phyloP scores from a whole-genome alignment of 345 rosid genomes.

The Salix suchowensis region DNA sequence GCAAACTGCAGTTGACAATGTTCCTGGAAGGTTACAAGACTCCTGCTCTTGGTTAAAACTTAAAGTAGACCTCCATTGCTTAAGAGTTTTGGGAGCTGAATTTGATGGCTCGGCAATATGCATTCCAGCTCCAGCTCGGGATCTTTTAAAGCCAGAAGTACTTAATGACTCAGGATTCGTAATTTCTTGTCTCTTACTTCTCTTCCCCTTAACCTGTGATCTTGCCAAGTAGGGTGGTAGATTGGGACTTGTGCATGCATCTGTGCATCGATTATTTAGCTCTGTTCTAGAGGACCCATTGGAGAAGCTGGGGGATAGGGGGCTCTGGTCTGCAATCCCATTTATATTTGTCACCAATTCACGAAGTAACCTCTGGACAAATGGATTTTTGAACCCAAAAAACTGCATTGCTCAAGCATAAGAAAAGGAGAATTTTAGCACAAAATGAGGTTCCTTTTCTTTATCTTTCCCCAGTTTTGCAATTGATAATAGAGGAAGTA shows the following conservation, averaged over 20 bases:
- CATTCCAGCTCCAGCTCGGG: slow-evolving; percentile 20
- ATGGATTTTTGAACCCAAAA: slow-evolving; percentile 77
- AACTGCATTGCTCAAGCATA: slow-evolving; percentile 47
- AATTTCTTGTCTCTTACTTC: slow-evolving; percentile 42
- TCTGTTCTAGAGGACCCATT: slow-evolving; percentile 28
- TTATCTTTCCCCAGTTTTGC: not conserved
- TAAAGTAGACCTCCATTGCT: slow-evolving; percentile 14
- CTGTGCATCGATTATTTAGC: slow-evolving; percentile 23
- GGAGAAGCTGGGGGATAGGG: slow-evolving; percentile 39
- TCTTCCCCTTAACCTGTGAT: slow-evolving; percentile 48
- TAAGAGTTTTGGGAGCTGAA: slow-evolving; percentile 17
- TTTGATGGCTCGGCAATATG: slow-evolving; percentile 16
- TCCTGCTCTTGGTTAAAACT: slow-evolving; percentile 27
- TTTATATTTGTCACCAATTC: slow-evolving; percentile 64
- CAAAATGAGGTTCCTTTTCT: not conserved
- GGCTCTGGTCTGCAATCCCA: slow-evolving; percentile 40
- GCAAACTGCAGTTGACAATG: slow-evolving; percentile 16
- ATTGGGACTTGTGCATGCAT: slow-evolving; percentile 28
- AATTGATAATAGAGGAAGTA: not conserved
- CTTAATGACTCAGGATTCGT: slow-evolving; percentile 19
- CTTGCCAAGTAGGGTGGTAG: slow-evolving; percentile 33
- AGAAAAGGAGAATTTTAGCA: slow-evolving; percentile 10
- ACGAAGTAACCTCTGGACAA: slow-evolving; percentile 79
- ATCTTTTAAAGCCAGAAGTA: slow-evolving; percentile 35
- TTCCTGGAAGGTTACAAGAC: slow-evolving; percentile 20